Conservation (phyloP, 495 filamentous ascomycete genomes). For the Lichenothelia convexa region DNA sequence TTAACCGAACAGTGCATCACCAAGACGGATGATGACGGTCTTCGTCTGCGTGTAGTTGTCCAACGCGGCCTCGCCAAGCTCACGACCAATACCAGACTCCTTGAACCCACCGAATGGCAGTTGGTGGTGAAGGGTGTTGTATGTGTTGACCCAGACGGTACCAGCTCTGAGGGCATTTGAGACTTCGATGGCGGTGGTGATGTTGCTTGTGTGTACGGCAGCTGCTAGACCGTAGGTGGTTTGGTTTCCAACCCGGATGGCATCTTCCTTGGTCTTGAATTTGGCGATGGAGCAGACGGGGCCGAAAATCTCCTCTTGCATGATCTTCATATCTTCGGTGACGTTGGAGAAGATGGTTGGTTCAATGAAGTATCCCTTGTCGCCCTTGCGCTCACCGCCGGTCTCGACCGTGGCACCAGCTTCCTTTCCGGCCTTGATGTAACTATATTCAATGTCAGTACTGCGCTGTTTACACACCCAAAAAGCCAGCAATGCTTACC, state of each 20-base stretch:
- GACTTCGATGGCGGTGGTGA: constrained; percentile 86
- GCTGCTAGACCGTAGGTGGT: constrained; percentile 77
- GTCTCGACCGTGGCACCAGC: constrained; percentile 68
- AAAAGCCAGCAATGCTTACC: constrained; percentile 18
- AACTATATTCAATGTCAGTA: constrained; percentile 24
- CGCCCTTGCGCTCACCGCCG: constrained; percentile 77
- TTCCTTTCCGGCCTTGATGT: constrained; percentile 81
- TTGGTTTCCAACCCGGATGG: constrained; percentile 63
- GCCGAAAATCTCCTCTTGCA: constrained; percentile 97
- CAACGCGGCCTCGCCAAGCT: constrained; percentile 82
- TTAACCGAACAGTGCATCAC: constrained; percentile 42
- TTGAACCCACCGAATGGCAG: constrained; percentile 86
- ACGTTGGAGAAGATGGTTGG: constrained; percentile 94
- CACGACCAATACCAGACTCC: constrained; percentile 81
- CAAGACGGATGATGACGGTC: constrained; percentile 44
- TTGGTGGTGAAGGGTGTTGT: constrained; percentile 72
- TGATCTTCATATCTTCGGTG: constrained; percentile 84
- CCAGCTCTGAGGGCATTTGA: constrained; percentile 67
- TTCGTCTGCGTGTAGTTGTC: constrained; percentile 82
- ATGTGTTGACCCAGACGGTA: constrained; percentile 92
- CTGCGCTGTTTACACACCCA: no score
- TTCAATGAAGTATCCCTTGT: constrained; percentile 92
- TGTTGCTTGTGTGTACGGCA: constrained; percentile 78
- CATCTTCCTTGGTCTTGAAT: constrained; percentile 79
- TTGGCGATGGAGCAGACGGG: constrained; percentile 88